A percentile compares a stretch with the other conserved stretches of the same genome.
Evolutionary conservation across 371 early-diverging fungal species (phyloP).

Genomic region (Zancudomyces culisetae): DNA sequence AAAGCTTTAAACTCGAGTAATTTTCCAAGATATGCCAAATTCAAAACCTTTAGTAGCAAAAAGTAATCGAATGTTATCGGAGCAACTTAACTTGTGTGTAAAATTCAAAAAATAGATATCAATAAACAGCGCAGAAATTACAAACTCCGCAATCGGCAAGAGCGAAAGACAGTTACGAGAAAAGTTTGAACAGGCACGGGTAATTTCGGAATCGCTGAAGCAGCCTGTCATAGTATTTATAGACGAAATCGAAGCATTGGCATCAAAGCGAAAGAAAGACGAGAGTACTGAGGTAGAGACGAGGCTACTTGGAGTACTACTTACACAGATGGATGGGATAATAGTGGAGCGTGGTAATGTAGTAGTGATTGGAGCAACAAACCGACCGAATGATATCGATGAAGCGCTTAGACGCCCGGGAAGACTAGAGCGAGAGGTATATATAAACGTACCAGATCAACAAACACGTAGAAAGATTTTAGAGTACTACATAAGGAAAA

Average conservation of each 20-base stretch:
- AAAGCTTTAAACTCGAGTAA: no score
- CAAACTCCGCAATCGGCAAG: constrained; percentile 83
- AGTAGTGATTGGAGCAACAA: constrained; percentile 94
- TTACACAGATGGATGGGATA: constrained; percentile 95
- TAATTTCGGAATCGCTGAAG: constrained; percentile 19
- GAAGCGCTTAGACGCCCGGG: constrained; percentile 96
- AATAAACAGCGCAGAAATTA: constrained; percentile 76
- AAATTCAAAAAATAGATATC: no score
- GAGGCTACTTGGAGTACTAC: constrained; percentile 87
- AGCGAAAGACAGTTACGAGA: constrained; percentile 73
- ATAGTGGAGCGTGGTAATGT: constrained; percentile 38
- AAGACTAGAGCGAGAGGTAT: constrained; percentile 86
- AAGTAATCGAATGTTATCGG: no score
- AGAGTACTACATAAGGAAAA: constrained; percentile 25
- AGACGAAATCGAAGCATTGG: constrained; percentile 95
- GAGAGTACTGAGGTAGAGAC: constrained; percentile 58
- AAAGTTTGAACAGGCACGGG: constrained; percentile 63
- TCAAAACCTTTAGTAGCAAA: no score
- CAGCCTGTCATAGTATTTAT: constrained; percentile 83
- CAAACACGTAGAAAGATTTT: constrained; percentile 41
- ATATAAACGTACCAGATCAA: constrained; percentile 58
- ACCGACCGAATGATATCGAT: constrained; percentile 95
- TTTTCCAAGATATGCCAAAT: no score
- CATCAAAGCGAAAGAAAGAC: constrained; percentile 53
- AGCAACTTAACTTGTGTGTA: no score